These are phyloP conservation scores for Lomentospora prolificans DNA, from an alignment of 2,329 filamentous ascomycete species.

Conservation along the genomic window DNA sequence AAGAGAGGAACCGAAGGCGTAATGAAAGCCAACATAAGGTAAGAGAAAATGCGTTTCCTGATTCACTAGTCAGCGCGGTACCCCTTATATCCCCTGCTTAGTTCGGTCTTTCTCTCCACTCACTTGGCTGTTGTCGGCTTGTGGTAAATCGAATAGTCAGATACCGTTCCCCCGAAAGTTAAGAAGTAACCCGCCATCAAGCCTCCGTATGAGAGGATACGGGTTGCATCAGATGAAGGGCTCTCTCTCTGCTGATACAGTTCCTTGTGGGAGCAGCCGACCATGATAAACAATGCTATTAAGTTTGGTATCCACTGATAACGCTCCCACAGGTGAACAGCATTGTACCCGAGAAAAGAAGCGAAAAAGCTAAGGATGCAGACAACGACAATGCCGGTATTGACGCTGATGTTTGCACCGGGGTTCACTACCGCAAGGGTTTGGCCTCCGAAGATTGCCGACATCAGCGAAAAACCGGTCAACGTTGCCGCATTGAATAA, in stretches of 20 bases:
- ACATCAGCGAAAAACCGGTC: conserved; percentile 47
- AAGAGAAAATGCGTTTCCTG: conserved; percentile 31
- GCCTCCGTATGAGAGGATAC: conserved; percentile 33
- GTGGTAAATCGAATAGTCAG: conserved; percentile 51
- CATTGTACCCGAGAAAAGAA: conserved; percentile 44
- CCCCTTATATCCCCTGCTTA: background rate
- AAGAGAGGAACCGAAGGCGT: conserved; percentile 24
- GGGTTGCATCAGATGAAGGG: conserved; percentile 24
- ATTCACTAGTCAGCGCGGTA: background rate
- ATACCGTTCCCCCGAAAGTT: conserved; percentile 43
- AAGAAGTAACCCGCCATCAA: conserved; percentile 43
- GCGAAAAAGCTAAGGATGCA: conserved; percentile 41
- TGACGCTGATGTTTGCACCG: conserved; percentile 33
- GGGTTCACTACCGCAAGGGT: conserved; percentile 37
- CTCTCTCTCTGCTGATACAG: conserved; percentile 34
- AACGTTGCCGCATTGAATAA: conserved; percentile 47
- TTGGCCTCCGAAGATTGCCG: conserved; percentile 46
- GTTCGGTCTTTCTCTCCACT: conserved; percentile 10
- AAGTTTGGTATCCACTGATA: conserved; percentile 49
- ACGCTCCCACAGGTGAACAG: conserved; percentile 43
- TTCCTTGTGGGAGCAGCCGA: conserved; percentile 41
- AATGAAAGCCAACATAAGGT: conserved; percentile 28
- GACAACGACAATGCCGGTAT: conserved; percentile 45
- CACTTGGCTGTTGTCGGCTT: conserved; percentile 31
- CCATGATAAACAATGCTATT: conserved; percentile 38